Evolutionary conservation across 2,329 filamentous ascomycete genomes (phyloP), one percentile per base, ranked within the genome.

Genomic region (Dactylellina haptotyla): DNA sequence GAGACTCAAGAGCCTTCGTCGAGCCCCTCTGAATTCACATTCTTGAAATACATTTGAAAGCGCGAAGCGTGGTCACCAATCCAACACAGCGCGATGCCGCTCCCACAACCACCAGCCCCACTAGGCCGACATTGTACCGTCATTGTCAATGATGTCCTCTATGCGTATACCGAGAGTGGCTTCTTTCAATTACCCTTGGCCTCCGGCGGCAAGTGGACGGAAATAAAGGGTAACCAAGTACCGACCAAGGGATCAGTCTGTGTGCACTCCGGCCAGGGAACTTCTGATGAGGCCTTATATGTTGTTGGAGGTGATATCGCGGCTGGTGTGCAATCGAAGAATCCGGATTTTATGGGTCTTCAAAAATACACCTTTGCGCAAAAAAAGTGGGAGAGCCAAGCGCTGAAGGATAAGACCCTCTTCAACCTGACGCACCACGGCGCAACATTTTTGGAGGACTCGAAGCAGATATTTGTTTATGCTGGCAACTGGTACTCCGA

Each of bases 391-490:
- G 76, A 77, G 41, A 78, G 62, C 3, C 56, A 76, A 26, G 59
- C 51, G 8, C 59, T 77, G 9, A 64, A 71, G 34, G 72, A 72
- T 41, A 66, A 75, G 20, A 74, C 77, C 12, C 65, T 77, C 12
- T 77, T 70, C 66, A 78, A 78, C 57, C 57, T 78, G 26, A 76
- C 76, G 25, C 75, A 76, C 23, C 77, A 78, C 57, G 77, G 77
- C 14, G 77, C 77, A n/a, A 69, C 76, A 14, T 78, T 75, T 48
- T 30, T 78, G 54, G 75, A 75, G 54, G 73, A 74, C 16, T 76
- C 75, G 41, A 72, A 76, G 46, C 76, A 76, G 56, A 76, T 78
- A 41, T 76, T 78, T 39, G 59, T 77, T 18, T 78, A 78, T 61
- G 77, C 76, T 28, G 77, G 77, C 16, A 77, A 76, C 25, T 75